These are phyloP conservation scores for Miamiensis avidus DNA, from an alignment of 169 alveolate species.

Conservation along the genomic window DNA sequence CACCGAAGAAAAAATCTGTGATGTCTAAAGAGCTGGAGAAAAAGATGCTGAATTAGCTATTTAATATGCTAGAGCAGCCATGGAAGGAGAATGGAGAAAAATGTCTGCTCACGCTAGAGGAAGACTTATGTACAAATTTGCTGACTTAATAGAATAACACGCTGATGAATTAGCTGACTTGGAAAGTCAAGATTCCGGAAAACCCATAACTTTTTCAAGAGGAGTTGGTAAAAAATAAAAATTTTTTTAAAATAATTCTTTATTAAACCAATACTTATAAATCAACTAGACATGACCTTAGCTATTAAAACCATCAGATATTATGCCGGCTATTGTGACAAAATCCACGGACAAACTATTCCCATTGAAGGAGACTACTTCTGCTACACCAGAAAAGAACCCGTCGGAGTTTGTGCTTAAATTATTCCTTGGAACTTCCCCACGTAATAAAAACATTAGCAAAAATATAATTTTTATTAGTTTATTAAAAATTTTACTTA, in stretches of 20 bases:
- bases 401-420: constrained; percentile 1
- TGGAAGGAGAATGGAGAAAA: constrained; percentile 78
- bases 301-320: constrained; percentile 61
- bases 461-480: too few species aligned
- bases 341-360: constrained; percentile 66
- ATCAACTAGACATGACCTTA: constrained; percentile 47
- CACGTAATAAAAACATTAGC: constrained; percentile 15
- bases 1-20: constrained; percentile 20
- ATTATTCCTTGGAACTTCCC: constrained; percentile 93
- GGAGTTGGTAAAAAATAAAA: neutral
- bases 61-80: constrained; percentile 82
- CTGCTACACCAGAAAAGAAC: constrained; percentile 68
- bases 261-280: too few species aligned
- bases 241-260: too few species aligned
- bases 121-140: constrained; percentile 66
- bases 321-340: constrained; percentile 84
- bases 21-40: constrained; percentile 28
- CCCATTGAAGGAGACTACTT: constrained; percentile 53
- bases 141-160: constrained; percentile 74
- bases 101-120: constrained; percentile 64
- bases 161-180: constrained; percentile 78
- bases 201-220: constrained; percentile 65
- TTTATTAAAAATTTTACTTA: too few species aligned
- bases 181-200: constrained; percentile 87
- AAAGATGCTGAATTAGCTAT: constrained; percentile 85